Conservation (phyloP, 441 rosid genomes). For the Lepidium campestre region DNA sequence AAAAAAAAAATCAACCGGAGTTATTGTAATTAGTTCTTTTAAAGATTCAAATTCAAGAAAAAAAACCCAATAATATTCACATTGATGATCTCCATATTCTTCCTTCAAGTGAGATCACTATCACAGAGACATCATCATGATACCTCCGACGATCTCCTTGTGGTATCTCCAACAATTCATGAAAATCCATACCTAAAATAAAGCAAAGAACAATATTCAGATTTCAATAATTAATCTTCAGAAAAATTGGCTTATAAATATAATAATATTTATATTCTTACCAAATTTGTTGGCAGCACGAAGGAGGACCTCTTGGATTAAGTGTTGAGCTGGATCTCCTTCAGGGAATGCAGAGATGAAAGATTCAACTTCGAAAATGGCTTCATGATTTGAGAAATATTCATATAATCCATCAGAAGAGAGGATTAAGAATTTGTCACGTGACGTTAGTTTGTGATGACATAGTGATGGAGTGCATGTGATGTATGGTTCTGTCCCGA, state of each 20-base stretch:
- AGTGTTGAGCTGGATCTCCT: constrained; percentile 76
- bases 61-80: constrained; percentile 25
- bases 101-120: constrained; percentile 63
- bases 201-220: not conserved
- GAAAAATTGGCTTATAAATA: not conserved
- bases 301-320: constrained; percentile 51
- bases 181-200: constrained; percentile 56
- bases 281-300: constrained; percentile 71
- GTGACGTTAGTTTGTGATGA: constrained; percentile 46
- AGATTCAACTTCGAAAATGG: constrained; percentile 43
- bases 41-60: not conserved
- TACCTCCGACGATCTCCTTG: constrained; percentile 65
- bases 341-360: constrained; percentile 56
- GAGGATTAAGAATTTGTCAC: constrained; percentile 52
- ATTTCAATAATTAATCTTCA: not conserved
- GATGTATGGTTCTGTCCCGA: constrained; percentile 58
- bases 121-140: constrained; percentile 69
- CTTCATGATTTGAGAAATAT: constrained; percentile 62
- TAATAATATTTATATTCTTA: constrained; percentile 15
- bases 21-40: constrained; percentile 7
- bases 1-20: not conserved
- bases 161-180: constrained; percentile 62
- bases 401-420: constrained; percentile 69
- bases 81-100: constrained; percentile 63
- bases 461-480: constrained; percentile 50